These are phyloP conservation scores for Cercis canadensis DNA, from an alignment of 306 rosid species.

Conservation along the genomic window DNA sequence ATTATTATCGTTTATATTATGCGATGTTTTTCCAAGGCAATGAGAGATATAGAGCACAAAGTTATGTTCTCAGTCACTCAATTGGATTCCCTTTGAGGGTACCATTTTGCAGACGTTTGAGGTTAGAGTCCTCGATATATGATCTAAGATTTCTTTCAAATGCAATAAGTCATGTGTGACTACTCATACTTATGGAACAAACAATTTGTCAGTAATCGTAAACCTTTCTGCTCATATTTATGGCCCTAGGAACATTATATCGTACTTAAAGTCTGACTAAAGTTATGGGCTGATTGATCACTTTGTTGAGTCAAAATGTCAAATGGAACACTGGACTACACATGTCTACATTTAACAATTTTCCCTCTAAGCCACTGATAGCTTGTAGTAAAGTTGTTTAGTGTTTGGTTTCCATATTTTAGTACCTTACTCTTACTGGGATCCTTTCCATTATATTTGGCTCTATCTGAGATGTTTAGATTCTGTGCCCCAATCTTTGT, in stretches of 20 bases:
- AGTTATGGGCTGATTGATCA: slow-evolving; percentile 11
- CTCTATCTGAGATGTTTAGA: background rate
- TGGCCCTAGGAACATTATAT: background rate
- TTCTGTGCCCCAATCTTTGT: background rate
- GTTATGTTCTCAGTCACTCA: slow-evolving; percentile 27
- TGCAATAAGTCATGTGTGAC: background rate
- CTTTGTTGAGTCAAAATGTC: background rate
- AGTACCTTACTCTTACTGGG: no score
- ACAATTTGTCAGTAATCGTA: no score
- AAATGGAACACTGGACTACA: background rate
- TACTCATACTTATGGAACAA: background rate
- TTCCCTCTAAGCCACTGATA: slow-evolving; percentile 8
- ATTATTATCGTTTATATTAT: slow-evolving; percentile 3
- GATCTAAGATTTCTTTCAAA: background rate
- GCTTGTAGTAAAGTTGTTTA: slow-evolving; percentile 8
- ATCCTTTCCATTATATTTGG: no score
- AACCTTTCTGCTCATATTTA: background rate
- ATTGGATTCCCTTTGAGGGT: background rate
- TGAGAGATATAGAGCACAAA: no score
- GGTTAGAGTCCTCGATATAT: background rate
- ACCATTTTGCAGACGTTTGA: background rate
- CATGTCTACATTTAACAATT: background rate
- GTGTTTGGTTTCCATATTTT: background rate
- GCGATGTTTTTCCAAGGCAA: background rate
- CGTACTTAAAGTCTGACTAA: background rate